Evolutionary conservation across 2,329 filamentous ascomycete genomes (phyloP), one percentile per base, ranked within the genome.

Genomic region (Leptographium radiaticola): DNA sequence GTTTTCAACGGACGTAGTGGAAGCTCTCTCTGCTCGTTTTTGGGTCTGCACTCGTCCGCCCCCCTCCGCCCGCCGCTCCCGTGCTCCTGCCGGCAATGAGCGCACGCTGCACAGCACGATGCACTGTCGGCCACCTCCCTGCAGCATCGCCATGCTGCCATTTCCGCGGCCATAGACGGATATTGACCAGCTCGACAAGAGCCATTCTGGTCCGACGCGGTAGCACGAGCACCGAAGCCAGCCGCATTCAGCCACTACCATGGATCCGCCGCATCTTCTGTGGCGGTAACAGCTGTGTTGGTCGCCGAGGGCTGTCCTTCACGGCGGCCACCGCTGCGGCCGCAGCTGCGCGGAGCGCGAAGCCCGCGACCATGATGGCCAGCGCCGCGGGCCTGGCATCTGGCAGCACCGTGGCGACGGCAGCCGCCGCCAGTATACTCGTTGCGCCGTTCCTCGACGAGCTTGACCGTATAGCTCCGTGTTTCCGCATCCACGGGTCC

Each of bases 391-490:
- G 47, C 1, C 40, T 30, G 9, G 34, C n/a, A 13, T 49, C 52
- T 6, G 49, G 38, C 9, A 38, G 49, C 6, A 44, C 55, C 4
- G 43, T 48, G 6, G 52, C 46, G 1, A 15, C 49, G 6, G 49
- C 40, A n/a, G 54, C 36, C 33, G 15, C 40, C 4, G 65, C 66
- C 48, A 64, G 64, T 6, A 75, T 69, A 31, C 66, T 74, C 61
- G 64, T 81, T 54, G 73, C 74, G 31, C 75, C 77, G 13, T 74
- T 86, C 65, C 67, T 79, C 65, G 69, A 69, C 61, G 90, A 98
- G 67, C 72, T 98, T 57, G 93, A 98, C 67, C 85, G 79, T 61
- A 81, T 97, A 59, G 86, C 90, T 4, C 93, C 93, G n/a, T 84
- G 87, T 46, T 95, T 98, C 62, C 87, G 90, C 65, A 75, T 98